Evolutionary conservation across 1,139 yeast genomes (phyloP), one percentile per base, ranked within the genome.

Genomic region (Debaryomyces robertsiae): DNA sequence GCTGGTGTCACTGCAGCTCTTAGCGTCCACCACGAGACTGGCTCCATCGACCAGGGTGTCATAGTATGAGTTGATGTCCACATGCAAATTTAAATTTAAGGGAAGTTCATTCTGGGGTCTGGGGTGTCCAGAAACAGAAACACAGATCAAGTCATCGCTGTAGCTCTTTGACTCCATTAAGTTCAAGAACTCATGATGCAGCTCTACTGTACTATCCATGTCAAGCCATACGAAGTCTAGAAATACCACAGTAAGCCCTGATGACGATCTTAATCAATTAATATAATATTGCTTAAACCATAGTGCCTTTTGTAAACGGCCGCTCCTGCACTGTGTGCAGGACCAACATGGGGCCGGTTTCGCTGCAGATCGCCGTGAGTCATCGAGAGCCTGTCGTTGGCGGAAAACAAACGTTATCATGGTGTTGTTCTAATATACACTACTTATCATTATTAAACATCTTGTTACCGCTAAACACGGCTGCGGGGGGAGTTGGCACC

Each of bases 151-250:
- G 37, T 49, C 46, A 42, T 55, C 56, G 36, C 48, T 46, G 43
- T 48, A 60, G 35, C 49, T 57, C 11, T 54, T 41, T n/a, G 60
- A 48, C 39, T 60, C 65, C 58, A 65, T 63, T 37, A 51, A 61
- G 39, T 51, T 59, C 32, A 65, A 52, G 46, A 65, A 66, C 47
- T 63, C 67, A 45, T 58, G 53, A 47, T 63, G 62, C 60, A 59
- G 65, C 39, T 60, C 65, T 30, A 59, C 58, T 10, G 56, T 47
- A 19, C 46, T 43, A 24, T 42, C 36, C 48, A 42, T 47, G 32
- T 28, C 41, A 16, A 32, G 25, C 18, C 4, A 23, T 9, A 22
- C 22, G 15, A 1, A 22, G 13, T 11, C 15, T 6, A n/a, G 18
- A 19, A 32, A 23, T n/a, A 13, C 10, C 15, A 15, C 24, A 9